Conservation (phyloP, 1,139 yeast species). For the Taphrina communis region DNA sequence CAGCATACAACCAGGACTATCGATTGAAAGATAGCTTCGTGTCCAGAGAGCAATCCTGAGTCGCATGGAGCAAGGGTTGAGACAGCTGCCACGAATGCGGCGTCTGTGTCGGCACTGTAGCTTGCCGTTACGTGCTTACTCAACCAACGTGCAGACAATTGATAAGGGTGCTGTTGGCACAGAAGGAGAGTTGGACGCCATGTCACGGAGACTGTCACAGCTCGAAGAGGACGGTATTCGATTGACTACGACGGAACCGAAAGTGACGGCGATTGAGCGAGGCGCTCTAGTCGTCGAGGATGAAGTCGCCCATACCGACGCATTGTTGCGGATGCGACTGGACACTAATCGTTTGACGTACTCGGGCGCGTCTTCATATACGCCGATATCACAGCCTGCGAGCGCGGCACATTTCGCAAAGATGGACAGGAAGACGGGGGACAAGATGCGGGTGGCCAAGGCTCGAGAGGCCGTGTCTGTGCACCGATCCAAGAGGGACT, state of each 20-base stretch:
- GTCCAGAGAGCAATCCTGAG: background rate
- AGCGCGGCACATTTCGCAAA: constrained; percentile 15
- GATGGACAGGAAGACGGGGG: constrained; percentile 36
- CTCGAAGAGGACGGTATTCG: constrained; percentile 9
- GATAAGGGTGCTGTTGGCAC: background rate
- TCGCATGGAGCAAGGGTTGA: background rate
- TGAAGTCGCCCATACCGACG: constrained; percentile 13
- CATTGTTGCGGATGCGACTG: constrained; percentile 23
- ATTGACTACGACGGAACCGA: background rate
- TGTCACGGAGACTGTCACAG: constrained; percentile 13
- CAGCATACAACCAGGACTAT: too few relatives aligned
- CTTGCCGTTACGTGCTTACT: background rate
- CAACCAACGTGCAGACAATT: background rate
- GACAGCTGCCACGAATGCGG: background rate
- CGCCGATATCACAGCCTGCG: constrained; percentile 32
- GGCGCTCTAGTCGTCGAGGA: constrained; percentile 1
- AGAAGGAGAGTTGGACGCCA: constrained; percentile 12
- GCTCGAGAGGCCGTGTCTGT: constrained; percentile 27
- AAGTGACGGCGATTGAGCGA: constrained; percentile 21
- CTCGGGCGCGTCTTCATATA: constrained; percentile 31
- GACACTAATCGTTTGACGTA: constrained; percentile 37
- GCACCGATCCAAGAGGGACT: constrained; percentile 26
- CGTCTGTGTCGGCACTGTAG: background rate
- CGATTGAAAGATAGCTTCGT: too few relatives aligned
- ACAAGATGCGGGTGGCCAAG: constrained; percentile 29